Evolutionary conservation across 345 rosid species (phyloP).

Genomic region (Iberis pinnata): DNA sequence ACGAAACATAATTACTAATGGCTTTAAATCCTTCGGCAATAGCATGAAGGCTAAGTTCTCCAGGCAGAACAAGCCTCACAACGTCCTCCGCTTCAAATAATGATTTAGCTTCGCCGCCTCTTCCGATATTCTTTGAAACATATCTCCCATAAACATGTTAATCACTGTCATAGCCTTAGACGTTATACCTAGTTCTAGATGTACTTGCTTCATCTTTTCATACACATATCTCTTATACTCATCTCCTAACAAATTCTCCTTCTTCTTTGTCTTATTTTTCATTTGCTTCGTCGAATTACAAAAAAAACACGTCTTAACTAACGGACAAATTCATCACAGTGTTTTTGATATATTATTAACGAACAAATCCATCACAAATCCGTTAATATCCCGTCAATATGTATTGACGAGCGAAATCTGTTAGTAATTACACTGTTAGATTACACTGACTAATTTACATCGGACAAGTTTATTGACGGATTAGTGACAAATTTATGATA

Average conservation of each 20-base stretch:
- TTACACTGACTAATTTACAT: too few relatives aligned
- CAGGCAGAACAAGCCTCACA: conserved; percentile 63
- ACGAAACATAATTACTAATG: conserved; percentile 36
- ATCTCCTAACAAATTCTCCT: conserved; percentile 20
- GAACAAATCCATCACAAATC: too few relatives aligned
- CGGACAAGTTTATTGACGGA: too few relatives aligned
- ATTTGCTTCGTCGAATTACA: background rate
- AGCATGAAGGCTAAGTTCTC: conserved; percentile 72
- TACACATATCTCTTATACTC: conserved; percentile 58
- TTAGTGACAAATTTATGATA: too few relatives aligned
- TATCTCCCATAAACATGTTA: conserved; percentile 61
- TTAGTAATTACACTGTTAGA: too few relatives aligned
- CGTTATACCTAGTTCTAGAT: conserved; percentile 60
- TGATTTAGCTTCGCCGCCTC: conserved; percentile 51
- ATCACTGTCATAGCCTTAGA: conserved; percentile 61
- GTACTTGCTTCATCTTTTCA: conserved; percentile 60
- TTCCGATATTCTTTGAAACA: conserved; percentile 58
- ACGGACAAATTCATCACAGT: too few relatives aligned
- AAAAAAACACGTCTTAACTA: too few relatives aligned
- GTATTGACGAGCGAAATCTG: too few relatives aligned
- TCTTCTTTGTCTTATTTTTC: conserved; percentile 15
- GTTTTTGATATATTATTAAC: too few relatives aligned
- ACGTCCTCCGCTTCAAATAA: conserved; percentile 33
- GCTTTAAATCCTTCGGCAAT: conserved; percentile 73
- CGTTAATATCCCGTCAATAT: too few relatives aligned